phyloP scores from a whole-genome alignment of 768 basidiomycete species.

The Panus rudis region DNA sequence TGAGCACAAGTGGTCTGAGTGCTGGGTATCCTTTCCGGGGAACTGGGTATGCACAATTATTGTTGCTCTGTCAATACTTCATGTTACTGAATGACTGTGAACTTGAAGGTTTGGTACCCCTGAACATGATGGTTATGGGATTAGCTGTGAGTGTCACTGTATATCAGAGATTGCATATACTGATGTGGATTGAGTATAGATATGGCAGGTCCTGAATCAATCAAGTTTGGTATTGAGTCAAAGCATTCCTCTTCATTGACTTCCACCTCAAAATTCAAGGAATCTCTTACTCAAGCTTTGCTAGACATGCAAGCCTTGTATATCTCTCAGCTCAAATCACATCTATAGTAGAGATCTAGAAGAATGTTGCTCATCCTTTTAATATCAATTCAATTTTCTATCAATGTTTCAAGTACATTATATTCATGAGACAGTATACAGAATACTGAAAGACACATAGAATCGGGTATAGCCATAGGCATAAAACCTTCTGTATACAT shows the following conservation, averaged over 20 bases:
- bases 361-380: neutral
- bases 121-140: conserved; percentile 85
- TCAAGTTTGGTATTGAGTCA: conserved; percentile 93
- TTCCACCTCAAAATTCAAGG: conserved; percentile 63
- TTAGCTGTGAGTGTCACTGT: conserved; percentile 65
- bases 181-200: conserved; percentile 43
- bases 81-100: neutral
- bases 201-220: conserved; percentile 63
- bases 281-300: conserved; percentile 53
- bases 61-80: no score
- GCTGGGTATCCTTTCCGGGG: conserved; percentile 83
- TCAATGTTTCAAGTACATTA: neutral
- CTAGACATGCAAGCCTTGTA: conserved; percentile 51
- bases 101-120: conserved; percentile 64
- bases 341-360: conserved; percentile 5
- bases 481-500: no score
- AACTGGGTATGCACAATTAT: conserved; percentile 52
- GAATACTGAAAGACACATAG: conserved; percentile 3
- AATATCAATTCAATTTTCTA: neutral
- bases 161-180: no score
- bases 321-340: neutral
- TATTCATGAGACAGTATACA: conserved; percentile 7
- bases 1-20: conserved; percentile 86
- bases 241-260: conserved; percentile 67
- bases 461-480: neutral